Base-by-base conservation (phyloP, 2,329 filamentous ascomycete species). In the Thielaviopsis euricoi region DNA sequence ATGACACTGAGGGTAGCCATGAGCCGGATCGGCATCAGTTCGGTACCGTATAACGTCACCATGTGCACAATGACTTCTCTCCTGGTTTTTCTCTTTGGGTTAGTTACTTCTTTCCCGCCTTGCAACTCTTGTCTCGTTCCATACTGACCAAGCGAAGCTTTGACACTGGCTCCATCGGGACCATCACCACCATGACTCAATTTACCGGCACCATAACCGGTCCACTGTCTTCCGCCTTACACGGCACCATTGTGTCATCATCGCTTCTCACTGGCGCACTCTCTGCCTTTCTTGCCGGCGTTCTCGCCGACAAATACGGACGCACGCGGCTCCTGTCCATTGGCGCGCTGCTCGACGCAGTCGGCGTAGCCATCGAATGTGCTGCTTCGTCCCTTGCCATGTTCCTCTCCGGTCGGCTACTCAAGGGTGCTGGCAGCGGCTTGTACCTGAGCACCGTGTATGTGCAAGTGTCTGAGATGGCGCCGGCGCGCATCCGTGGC, bases 261-360 rank as follows among this genome's bases (percentile, higher is more conserved):
- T 77, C 83, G 52, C 70, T 83, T 22, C 73, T 83, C 23, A 76
- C 80, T 0, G 81, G 78, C 6, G 80, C 77, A 0, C 66, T 83
- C 13, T 77, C 80, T 0, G 80, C 81, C 0, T 71, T 82, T 23
- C 71, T 83, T 40, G 78, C 80, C 0, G 75, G 81, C 1, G 71
- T 75, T 51, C 69, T 84, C 1, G 77, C 72, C 7, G 76, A 76
- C 63, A 72, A 67, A 58, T 76, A 79, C 19, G 81, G 81, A 0
- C 73, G 80, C 10, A 71, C 75, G 0, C 70, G 70, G n/a, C 71
- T 73, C 0, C 77, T 83, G 23, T 70, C 71, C 1, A 69, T 77
- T 17, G 80, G 80, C 0, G 72, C 76, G 0, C 62, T 74, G 0
- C 69, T 81, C 7, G 83, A 80, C 59, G 74, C 69, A 1, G 56